These are phyloP conservation scores for Neophaeococcomyces aloes DNA, from an alignment of 2,329 filamentous ascomycete genomes.

Conservation along the genomic window DNA sequence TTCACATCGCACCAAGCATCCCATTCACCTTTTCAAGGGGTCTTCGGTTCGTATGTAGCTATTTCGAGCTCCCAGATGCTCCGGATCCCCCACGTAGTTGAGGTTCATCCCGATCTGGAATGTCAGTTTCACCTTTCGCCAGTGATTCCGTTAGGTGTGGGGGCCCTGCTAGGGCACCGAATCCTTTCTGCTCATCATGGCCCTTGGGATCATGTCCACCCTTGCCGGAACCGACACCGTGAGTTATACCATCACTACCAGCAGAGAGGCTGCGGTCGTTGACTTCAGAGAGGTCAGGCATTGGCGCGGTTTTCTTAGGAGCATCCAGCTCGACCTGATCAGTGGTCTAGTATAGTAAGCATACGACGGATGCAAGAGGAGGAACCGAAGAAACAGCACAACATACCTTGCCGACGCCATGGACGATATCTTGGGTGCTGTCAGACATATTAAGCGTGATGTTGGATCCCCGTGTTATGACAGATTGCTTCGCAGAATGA, in stretches of 20 bases:
- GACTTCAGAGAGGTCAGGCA: conserved; percentile 5
- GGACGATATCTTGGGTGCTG: conserved; percentile 20
- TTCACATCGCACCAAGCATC: too few relatives aligned
- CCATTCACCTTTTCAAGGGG: too few relatives aligned
- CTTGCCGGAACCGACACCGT: background rate
- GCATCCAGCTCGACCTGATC: background rate
- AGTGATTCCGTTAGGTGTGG: too few relatives aligned
- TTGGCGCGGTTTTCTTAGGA: conserved; percentile 5
- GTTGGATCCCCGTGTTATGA: conserved; percentile 31
- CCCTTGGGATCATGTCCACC: conserved; percentile 3
- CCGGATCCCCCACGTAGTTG: too few relatives aligned
- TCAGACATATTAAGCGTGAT: conserved; percentile 28
- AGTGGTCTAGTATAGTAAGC: background rate
- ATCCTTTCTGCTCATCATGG: background rate
- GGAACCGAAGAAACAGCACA: background rate
- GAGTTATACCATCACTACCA: background rate
- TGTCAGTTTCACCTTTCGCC: too few relatives aligned
- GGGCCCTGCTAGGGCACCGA: background rate
- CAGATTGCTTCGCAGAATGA: conserved; percentile 22
- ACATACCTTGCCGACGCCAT: conserved; percentile 4
- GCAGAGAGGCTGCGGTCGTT: conserved; percentile 3
- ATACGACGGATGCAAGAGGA: background rate
- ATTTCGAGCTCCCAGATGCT: too few relatives aligned
- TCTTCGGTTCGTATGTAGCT: too few relatives aligned
- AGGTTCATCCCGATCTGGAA: too few relatives aligned